Conservation (phyloP, 108 stramenopile genomes). For the Cyclotella sp. region DNA sequence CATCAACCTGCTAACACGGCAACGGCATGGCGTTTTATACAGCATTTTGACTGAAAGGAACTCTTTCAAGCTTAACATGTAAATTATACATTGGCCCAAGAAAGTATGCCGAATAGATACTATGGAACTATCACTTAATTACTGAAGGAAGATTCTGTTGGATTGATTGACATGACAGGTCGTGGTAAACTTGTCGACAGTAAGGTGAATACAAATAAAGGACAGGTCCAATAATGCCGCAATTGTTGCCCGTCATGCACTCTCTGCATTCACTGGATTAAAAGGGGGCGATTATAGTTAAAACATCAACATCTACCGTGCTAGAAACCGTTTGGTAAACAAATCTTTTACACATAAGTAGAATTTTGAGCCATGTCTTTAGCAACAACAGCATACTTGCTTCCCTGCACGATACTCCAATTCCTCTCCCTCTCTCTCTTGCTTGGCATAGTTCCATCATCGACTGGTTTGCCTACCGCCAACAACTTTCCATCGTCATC, state of each 20-base stretch:
- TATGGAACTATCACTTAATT: too few relatives aligned
- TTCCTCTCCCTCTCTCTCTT: constrained; percentile 82
- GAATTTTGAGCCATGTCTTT: constrained; percentile 61
- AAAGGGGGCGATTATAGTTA: neutral
- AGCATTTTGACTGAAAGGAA: too few relatives aligned
- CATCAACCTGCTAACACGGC: neutral
- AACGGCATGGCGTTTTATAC: neutral
- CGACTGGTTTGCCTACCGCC: constrained; percentile 51
- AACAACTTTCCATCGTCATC: constrained; percentile 80
- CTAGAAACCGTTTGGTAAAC: neutral
- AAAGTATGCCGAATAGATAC: too few relatives aligned
- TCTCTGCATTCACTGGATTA: neutral
- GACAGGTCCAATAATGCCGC: too few relatives aligned
- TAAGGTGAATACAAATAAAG: too few relatives aligned
- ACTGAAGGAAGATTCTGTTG: too few relatives aligned
- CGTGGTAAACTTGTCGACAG: too few relatives aligned
- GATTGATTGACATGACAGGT: too few relatives aligned
- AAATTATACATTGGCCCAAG: too few relatives aligned
- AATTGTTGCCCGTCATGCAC: too few relatives aligned
- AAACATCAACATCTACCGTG: neutral
- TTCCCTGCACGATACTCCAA: constrained; percentile 77
- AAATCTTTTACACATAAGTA: constrained; percentile 14
- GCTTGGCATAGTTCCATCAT: constrained; percentile 61
- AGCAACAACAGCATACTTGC: constrained; percentile 81
- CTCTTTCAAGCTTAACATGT: neutral